These are phyloP conservation scores for Kodamaea leandrae DNA, from an alignment of 805 yeast genomes.

Conservation along the genomic window DNA sequence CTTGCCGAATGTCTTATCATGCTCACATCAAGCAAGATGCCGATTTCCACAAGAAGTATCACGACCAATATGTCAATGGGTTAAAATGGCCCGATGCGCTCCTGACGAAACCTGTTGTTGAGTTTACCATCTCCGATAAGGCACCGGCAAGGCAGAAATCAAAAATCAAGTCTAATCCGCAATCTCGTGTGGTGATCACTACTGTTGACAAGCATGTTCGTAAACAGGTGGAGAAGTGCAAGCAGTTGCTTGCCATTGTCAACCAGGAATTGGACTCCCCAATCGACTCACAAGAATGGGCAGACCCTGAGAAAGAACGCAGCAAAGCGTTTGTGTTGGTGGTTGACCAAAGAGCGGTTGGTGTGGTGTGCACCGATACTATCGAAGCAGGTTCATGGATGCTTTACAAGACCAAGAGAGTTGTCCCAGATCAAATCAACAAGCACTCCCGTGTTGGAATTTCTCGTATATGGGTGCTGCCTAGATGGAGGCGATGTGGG, in stretches of 20 bases:
- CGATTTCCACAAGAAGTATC: slow-evolving; percentile 52
- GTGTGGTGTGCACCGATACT: slow-evolving; percentile 53
- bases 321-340: slow-evolving; percentile 49
- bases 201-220: slow-evolving; percentile 22
- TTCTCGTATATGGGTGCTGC: slow-evolving; percentile 45
- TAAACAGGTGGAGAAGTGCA: slow-evolving; percentile 25
- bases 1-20: slow-evolving; percentile 55
- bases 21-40: slow-evolving; percentile 40
- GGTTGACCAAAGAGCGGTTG: slow-evolving; percentile 48
- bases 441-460: slow-evolving; percentile 33
- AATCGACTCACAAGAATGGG: slow-evolving; percentile 33
- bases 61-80: slow-evolving; percentile 48
- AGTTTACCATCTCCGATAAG: background rate
- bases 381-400: slow-evolving; percentile 55
- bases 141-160: background rate
- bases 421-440: slow-evolving; percentile 47
- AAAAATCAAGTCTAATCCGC: background rate
- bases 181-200: slow-evolving; percentile 14
- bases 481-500: slow-evolving; percentile 47
- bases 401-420: slow-evolving; percentile 48
- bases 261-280: slow-evolving; percentile 63
- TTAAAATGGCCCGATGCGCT: slow-evolving; percentile 40
- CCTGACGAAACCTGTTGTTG: slow-evolving; percentile 1
- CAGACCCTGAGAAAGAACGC: slow-evolving; percentile 11
- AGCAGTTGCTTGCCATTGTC: slow-evolving; percentile 46